Conservation (phyloP, 805 yeast genomes). For the Blastobotrys chiropterorum region DNA sequence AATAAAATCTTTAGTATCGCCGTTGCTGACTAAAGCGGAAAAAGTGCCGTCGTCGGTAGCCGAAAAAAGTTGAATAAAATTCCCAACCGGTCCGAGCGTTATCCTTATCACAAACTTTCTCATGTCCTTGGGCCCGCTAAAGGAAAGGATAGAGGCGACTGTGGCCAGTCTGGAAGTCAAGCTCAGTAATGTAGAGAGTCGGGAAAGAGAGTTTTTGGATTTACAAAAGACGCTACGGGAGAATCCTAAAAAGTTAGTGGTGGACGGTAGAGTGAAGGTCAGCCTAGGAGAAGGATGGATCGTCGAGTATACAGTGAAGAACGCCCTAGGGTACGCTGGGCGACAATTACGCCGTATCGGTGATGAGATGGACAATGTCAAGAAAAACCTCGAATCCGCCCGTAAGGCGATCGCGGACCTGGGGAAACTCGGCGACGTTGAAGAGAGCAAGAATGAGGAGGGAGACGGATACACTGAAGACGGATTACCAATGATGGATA, state of each 20-base stretch:
- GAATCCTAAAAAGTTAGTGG: background rate
- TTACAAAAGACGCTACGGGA: background rate
- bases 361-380: conserved; percentile 11
- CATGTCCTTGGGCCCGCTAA: conserved; percentile 8
- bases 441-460: conserved; percentile 29
- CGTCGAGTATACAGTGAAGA: conserved; percentile 17
- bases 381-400: conserved; percentile 16
- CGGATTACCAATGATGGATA: conserved; percentile 68
- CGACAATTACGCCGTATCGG: conserved; percentile 12
- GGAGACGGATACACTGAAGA: conserved; percentile 30
- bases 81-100: background rate
- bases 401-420: conserved; percentile 11
- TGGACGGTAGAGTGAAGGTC: conserved; percentile 13
- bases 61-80: too few species aligned
- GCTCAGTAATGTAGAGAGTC: background rate
- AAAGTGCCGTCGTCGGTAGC: too few species aligned
- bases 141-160: conserved; percentile 6
- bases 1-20: too few species aligned
- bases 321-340: conserved; percentile 19
- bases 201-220: conserved; percentile 3
- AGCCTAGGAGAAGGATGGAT: conserved; percentile 29
- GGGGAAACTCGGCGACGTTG: conserved; percentile 15
- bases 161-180: conserved; percentile 3
- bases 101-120: background rate
- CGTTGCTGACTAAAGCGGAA: too few species aligned